Percentiles rank a stretch among this genome's conserved stretches.
These are phyloP conservation scores for Mycotypha africana DNA, from an alignment of 371 early-diverging fungal species.

Conservation along the genomic window DNA sequence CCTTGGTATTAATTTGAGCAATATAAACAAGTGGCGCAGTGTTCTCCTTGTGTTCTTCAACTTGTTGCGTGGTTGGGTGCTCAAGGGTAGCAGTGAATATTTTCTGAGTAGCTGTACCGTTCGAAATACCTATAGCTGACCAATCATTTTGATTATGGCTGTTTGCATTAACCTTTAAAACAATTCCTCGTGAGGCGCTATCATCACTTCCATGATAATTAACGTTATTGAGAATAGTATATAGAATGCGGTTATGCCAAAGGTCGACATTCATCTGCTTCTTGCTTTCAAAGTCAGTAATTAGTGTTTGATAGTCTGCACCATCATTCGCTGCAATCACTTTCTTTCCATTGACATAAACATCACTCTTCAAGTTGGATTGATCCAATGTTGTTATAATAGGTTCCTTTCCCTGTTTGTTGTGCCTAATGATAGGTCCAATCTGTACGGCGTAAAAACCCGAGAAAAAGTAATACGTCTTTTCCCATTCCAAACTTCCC, in stretches of 20 bases:
- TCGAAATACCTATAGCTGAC: slow-evolving; percentile 20
- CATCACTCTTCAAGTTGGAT: slow-evolving; percentile 18
- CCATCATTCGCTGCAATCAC: too few species aligned
- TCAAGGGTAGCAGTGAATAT: slow-evolving; percentile 19
- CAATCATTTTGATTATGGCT: slow-evolving; percentile 9
- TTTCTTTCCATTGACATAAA: slow-evolving; percentile 11
- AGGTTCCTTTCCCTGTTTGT: neutral
- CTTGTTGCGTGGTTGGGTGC: neutral
- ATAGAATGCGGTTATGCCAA: slow-evolving; percentile 22
- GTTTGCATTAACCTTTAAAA: slow-evolving; percentile 9
- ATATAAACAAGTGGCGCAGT: slow-evolving; percentile 1
- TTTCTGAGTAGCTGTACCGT: slow-evolving; percentile 9
- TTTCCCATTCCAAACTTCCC: slow-evolving; percentile 16
- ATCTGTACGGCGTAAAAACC: slow-evolving; percentile 24
- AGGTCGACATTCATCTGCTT: neutral
- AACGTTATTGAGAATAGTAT: slow-evolving; percentile 5
- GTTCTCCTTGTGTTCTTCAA: neutral
- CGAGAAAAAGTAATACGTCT: slow-evolving; percentile 24
- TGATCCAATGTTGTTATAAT: slow-evolving; percentile 23
- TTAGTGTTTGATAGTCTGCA: too few species aligned
- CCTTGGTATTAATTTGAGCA: slow-evolving; percentile 6
- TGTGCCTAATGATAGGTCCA: slow-evolving; percentile 1
- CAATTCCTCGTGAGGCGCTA: too few species aligned
- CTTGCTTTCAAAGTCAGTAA: too few species aligned
- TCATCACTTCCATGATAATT: too few species aligned